Evolutionary conservation across 768 basidiomycete genomes (phyloP), one percentile per base, ranked within the genome.

Genomic region (Tulasnella sp.): DNA sequence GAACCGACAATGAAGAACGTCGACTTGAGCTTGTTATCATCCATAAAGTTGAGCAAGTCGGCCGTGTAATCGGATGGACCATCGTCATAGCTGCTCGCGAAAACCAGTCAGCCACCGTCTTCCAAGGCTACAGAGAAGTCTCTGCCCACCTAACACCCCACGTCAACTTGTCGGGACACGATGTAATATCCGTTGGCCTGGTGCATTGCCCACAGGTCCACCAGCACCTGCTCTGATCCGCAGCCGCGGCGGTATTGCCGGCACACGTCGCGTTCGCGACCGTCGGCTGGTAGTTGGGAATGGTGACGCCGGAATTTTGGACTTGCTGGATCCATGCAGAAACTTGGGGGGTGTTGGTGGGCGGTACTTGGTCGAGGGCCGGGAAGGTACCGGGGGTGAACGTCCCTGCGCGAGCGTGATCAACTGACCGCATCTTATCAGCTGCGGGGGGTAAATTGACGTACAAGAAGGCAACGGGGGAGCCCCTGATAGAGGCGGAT

Each of bases 1-100:
- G 88, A 90, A 45, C 90, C 87, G 59, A 91, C 85, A 59, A 81
- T 77, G 68, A 91, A 94, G 75, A 93, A 90, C 0, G 91, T 94
- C 2, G 86, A 77, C 66, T 79, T 82, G 67, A 93, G 73, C 49
- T 81, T 70, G 49, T 75, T 65, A 40, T 76, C 66, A 58, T 82
- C 75, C 32, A 91, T 73, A 69, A 85, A 91, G 52, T 75, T 66
- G 59, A 93, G 72, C 7, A 94, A 75, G 41, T 82, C 72, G 11
- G 85, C 76, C 1, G 88, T 91, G 69, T 86, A 83, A 40, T 72
- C 80, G 9, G 81, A 79, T 3, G 91, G 91, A 37, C 89, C 87
- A 65, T 92, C 88, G 63, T 86, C 84, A 64, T 81, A 81, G 7
- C 77, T 79, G 61, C 75, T 67, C 1, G 19, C 29, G 29, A 8